Evolutionary conservation across 2,329 filamentous ascomycete species (phyloP).

Genomic region (Cercospora zeae-maydis): DNA sequence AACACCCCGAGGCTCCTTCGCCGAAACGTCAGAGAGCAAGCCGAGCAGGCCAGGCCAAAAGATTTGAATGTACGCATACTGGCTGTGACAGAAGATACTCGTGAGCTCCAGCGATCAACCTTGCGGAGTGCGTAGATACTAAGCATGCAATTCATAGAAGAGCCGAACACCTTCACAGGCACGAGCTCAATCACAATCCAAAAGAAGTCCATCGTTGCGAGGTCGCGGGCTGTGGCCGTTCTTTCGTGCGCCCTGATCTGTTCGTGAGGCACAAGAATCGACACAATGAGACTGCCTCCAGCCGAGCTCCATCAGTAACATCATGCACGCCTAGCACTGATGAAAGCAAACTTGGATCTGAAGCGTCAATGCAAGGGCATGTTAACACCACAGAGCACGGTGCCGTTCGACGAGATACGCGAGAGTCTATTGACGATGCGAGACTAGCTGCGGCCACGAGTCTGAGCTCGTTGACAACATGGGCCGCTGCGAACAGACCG

Average conservation of each 20-base stretch:
- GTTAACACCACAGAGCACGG: not conserved
- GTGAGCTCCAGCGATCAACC: slow-evolving; percentile 2
- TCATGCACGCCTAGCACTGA: not conserved
- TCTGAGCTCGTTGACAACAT: slow-evolving; percentile 6
- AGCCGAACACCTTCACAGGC: slow-evolving; percentile 88
- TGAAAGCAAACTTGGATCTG: not conserved
- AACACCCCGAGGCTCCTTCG: slow-evolving; percentile 12
- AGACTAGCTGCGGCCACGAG: slow-evolving; percentile 70
- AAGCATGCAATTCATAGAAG: slow-evolving; percentile 40
- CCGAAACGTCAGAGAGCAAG: slow-evolving; percentile 53
- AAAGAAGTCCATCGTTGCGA: slow-evolving; percentile 91
- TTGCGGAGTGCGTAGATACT: not conserved
- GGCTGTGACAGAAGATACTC: slow-evolving; percentile 94
- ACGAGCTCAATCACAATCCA: slow-evolving; percentile 89
- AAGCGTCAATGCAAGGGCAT: not conserved
- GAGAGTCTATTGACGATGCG: slow-evolving; percentile 48
- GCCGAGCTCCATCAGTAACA: not conserved
- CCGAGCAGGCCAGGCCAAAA: slow-evolving; percentile 72
- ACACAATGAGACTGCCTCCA: slow-evolving; percentile 30
- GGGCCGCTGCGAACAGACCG: slow-evolving; percentile 1
- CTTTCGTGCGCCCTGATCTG: slow-evolving; percentile 89
- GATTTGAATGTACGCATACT: slow-evolving; percentile 66
- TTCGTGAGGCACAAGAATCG: slow-evolving; percentile 60
- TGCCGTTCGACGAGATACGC: not conserved
- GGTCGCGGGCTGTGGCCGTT: slow-evolving; percentile 78